These are phyloP conservation scores for Periconia sp. DNA, from an alignment of 2,329 filamentous ascomycete species.

Conservation along the genomic window DNA sequence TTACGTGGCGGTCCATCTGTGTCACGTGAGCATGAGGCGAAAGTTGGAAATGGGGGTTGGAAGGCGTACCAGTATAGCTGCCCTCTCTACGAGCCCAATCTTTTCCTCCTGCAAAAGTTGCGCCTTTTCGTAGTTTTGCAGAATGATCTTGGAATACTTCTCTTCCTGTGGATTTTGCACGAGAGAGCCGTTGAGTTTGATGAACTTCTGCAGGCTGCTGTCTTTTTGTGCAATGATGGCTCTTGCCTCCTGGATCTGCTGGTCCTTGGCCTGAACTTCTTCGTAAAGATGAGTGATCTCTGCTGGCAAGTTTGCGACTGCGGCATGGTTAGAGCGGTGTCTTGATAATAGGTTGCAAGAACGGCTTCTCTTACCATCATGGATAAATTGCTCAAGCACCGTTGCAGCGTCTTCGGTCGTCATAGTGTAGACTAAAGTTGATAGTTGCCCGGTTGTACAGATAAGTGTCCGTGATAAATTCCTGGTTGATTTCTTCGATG, in stretches of 20 bases:
- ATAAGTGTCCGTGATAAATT: neutral
- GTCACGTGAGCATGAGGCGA: constrained; percentile 11
- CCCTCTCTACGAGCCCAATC: constrained; percentile 67
- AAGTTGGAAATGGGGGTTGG: neutral
- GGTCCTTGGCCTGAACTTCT: constrained; percentile 80
- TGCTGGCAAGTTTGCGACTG: constrained; percentile 75
- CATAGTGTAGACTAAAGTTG: constrained; percentile 19
- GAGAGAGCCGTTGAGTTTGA: constrained; percentile 74
- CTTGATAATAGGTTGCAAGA: neutral
- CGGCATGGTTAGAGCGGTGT: constrained; percentile 9
- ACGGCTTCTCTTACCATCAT: constrained; percentile 57
- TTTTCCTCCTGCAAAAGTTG: constrained; percentile 76
- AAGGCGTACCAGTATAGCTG: constrained; percentile 59
- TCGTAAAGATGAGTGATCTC: constrained; percentile 83
- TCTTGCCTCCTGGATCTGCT: constrained; percentile 68
- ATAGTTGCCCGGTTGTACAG: neutral
- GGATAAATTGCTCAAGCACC: constrained; percentile 77
- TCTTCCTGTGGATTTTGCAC: constrained; percentile 76
- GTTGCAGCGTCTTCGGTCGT: constrained; percentile 63
- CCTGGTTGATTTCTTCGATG: constrained; percentile 15
- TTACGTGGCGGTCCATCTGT: constrained; percentile 63
- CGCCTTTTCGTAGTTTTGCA: constrained; percentile 68
- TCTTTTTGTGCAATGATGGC: constrained; percentile 72
- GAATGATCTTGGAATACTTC: constrained; percentile 64
- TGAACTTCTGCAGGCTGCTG: constrained; percentile 76